Evolutionary conservation across 352 stramenopile species (phyloP), one percentile per base, ranked within the genome.

Genomic region (Globisporangium carolinianum): DNA sequence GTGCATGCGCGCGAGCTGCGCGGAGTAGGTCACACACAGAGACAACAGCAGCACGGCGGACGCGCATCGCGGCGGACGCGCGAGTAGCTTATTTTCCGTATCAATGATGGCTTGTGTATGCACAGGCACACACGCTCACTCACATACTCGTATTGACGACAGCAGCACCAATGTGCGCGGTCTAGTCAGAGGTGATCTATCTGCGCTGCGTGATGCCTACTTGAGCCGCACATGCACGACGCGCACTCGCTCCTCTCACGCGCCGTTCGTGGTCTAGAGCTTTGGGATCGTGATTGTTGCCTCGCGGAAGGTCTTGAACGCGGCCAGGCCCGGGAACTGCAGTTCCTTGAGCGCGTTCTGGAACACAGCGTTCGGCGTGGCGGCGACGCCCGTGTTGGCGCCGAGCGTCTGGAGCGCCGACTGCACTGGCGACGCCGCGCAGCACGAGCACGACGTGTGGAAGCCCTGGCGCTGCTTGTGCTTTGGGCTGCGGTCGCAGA

Each of bases 401-500:
- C 15, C 37, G 43, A 51, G 24, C 18, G 53, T 41, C 61, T 59
- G 57, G 57, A 68, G 57, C 39, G 61, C 55, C 52, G 47, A 48
- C 53, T 64, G 51, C 9, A 64, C 52, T 32, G 58, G 58, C 52
- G 73, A 62, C 42, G 66, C 57, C 49, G 68, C 58, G 39, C 64
- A 64, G 48, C 71, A 66, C 42, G 80, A 71, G 58, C 73, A 77
- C 24, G 89, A 77, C 24, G 89, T 95, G 72, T 94, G 82, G 72
- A 94, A 89, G n/a, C 89, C 89, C 70, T 97, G 88, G 58, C 89
- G 85, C 74, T 97, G 89, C 82, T 97, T 97, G 80, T 97, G 89
- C 79, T 94, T 94, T 55, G 85, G 86, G 65, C 84, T 94, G 65
- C 83, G 85, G 64, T 95, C 85, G 68, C 89, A 97, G 68, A 95